Evolutionary conservation across 768 basidiomycete species (phyloP).

Genomic region (Psilocybe tampanensis): DNA sequence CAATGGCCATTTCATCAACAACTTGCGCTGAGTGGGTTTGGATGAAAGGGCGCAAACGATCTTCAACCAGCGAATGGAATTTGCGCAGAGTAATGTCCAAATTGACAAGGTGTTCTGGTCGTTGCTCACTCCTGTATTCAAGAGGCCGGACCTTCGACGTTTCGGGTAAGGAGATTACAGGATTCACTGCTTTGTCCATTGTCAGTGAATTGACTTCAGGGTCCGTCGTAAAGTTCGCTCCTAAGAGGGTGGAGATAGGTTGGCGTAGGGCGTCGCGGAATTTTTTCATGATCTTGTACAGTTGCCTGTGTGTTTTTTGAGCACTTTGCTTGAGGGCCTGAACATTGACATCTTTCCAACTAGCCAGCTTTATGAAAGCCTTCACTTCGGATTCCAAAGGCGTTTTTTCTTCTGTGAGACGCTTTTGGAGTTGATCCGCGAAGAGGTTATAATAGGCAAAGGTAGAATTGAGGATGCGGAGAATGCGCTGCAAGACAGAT

Average conservation of each 20-base stretch:
- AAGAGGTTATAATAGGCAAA: slow-evolving; percentile 68
- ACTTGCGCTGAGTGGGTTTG: slow-evolving; percentile 36
- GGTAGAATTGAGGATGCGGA: slow-evolving; percentile 62
- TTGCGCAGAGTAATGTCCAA: slow-evolving; percentile 51
- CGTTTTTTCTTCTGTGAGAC: slow-evolving; percentile 57
- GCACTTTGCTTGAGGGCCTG: slow-evolving; percentile 92
- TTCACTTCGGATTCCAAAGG: slow-evolving; percentile 79
- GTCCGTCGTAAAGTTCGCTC: slow-evolving; percentile 35
- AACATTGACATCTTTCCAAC: slow-evolving; percentile 98
- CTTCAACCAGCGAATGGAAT: slow-evolving; percentile 47
- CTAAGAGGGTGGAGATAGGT: slow-evolving; percentile 52
- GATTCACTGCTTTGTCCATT: background rate
- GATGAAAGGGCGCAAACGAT: slow-evolving; percentile 45
- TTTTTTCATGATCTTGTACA: slow-evolving; percentile 89
- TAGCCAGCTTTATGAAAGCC: slow-evolving; percentile 90
- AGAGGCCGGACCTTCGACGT: background rate
- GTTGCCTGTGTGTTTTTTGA: slow-evolving; percentile 83
- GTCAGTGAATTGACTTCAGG: slow-evolving; percentile 31
- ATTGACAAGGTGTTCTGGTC: slow-evolving; percentile 45
- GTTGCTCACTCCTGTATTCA: background rate
- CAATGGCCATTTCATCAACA: slow-evolving; percentile 58
- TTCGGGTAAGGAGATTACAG: background rate
- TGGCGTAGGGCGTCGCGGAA: slow-evolving; percentile 89
- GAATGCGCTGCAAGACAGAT: slow-evolving; percentile 48
- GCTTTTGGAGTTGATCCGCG: slow-evolving; percentile 42